phyloP scores from a whole-genome alignment of 2,329 filamentous ascomycete species.

The Colletotrichum caudatum region DNA sequence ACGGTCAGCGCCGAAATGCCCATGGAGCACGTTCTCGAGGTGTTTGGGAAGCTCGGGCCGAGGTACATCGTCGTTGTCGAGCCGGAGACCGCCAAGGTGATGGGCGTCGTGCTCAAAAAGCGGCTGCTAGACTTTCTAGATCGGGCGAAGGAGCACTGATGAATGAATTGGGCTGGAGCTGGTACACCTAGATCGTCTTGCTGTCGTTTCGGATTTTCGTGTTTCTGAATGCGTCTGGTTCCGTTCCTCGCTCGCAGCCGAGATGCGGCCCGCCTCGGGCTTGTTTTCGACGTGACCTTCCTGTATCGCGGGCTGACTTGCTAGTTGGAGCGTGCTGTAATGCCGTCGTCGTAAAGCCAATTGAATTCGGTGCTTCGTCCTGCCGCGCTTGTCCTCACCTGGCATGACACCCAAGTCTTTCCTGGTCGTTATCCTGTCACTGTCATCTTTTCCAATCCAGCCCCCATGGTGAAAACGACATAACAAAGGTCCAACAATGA shows the following conservation, averaged over 20 bases:
- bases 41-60: conserved; percentile 69
- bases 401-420: background rate
- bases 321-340: background rate
- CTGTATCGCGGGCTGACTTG: background rate
- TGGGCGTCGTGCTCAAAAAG: conserved; percentile 71
- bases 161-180: background rate
- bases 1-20: conserved; percentile 63
- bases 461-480: background rate
- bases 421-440: background rate
- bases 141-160: conserved; percentile 13
- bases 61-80: conserved; percentile 65
- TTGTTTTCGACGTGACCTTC: background rate
- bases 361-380: too few relatives aligned
- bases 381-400: background rate
- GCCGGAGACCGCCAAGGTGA: conserved; percentile 61
- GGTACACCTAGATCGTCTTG: too few relatives aligned
- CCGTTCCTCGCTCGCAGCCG: background rate
- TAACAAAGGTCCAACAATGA: background rate
- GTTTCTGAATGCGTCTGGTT: background rate
- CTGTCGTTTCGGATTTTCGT: background rate
- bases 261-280: too few relatives aligned
- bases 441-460: background rate
- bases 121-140: conserved; percentile 50
- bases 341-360: background rate
- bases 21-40: conserved; percentile 69